Conservation (phyloP, 106 monocot genomes). For the Amphibolis antarctica region DNA sequence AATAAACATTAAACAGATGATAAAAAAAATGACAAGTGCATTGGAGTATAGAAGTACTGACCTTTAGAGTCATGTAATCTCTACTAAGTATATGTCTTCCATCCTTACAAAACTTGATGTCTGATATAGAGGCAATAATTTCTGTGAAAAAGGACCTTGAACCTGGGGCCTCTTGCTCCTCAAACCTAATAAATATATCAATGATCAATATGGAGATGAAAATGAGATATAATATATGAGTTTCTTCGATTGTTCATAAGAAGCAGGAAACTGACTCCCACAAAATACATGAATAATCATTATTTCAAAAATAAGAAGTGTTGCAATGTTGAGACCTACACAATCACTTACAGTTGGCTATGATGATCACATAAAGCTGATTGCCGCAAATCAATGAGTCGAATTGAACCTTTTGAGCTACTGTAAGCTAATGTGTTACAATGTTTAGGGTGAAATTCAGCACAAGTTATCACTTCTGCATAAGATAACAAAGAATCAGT, state of each 20-base stretch:
- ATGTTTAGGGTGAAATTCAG: slow-evolving; percentile 81
- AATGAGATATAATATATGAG: background rate
- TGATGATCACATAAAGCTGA: slow-evolving; percentile 80
- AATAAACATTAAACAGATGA: no score
- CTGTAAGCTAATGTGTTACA: slow-evolving; percentile 90
- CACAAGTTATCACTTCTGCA: slow-evolving; percentile 95
- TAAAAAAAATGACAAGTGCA: no score
- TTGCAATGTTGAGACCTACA: background rate
- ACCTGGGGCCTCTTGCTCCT: slow-evolving; percentile 66
- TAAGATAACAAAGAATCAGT: slow-evolving; percentile 4
- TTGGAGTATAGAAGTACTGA: no score
- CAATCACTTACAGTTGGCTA: slow-evolving; percentile 58
- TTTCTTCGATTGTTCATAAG: background rate
- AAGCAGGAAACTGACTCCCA: background rate
- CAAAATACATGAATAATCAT: no score
- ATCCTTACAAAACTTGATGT: slow-evolving; percentile 84
- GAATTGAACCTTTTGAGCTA: slow-evolving; percentile 87
- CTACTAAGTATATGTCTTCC: slow-evolving; percentile 83
- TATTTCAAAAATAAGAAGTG: background rate
- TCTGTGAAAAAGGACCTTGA: slow-evolving; percentile 87
- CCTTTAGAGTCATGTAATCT: slow-evolving; percentile 95
- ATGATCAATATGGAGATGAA: slow-evolving; percentile 2
- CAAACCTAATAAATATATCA: slow-evolving; percentile 44
- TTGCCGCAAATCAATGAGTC: slow-evolving; percentile 83
- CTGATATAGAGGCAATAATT: slow-evolving; percentile 90